These are phyloP conservation scores for Linum lewisii DNA, from an alignment of 345 rosid species.

Conservation along the genomic window DNA sequence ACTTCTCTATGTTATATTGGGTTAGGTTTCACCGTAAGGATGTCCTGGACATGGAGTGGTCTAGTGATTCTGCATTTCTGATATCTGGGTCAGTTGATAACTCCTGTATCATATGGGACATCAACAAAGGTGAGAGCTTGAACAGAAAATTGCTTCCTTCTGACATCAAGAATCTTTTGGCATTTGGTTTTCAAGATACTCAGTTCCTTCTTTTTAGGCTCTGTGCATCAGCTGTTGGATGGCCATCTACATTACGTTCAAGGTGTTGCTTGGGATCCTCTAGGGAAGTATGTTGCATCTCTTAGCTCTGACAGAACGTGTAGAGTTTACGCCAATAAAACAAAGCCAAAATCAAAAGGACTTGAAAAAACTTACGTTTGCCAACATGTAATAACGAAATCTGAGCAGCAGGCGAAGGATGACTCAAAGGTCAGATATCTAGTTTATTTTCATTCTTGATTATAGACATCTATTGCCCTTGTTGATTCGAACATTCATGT, in stretches of 20 bases:
- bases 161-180: not conserved
- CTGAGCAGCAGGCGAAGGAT: slow-evolving; percentile 49
- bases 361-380: slow-evolving; percentile 64
- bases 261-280: slow-evolving; percentile 98
- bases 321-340: slow-evolving; percentile 64
- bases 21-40: slow-evolving; percentile 90
- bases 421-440: slow-evolving; percentile 53
- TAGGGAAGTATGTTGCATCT: slow-evolving; percentile 70
- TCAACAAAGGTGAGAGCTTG: slow-evolving; percentile 60
- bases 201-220: slow-evolving; percentile 43
- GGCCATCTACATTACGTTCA: slow-evolving; percentile 93
- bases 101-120: slow-evolving; percentile 95
- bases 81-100: slow-evolving; percentile 96
- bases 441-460: slow-evolving; percentile 12
- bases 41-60: slow-evolving; percentile 89
- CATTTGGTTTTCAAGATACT: slow-evolving; percentile 3
- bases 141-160: not conserved
- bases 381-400: slow-evolving; percentile 70
- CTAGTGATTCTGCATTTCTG: slow-evolving; percentile 59
- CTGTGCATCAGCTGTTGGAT: slow-evolving; percentile 81
- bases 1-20: not conserved
- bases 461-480: slow-evolving; percentile 3
- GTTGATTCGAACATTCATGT: slow-evolving; percentile 7
- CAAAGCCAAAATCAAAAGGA: slow-evolving; percentile 56
- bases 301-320: slow-evolving; percentile 96